A percentile compares a stretch with the other conserved stretches of the same genome.
Evolutionary conservation across 805 yeast genomes (phyloP).

Genomic region (Candida tibetensis): DNA sequence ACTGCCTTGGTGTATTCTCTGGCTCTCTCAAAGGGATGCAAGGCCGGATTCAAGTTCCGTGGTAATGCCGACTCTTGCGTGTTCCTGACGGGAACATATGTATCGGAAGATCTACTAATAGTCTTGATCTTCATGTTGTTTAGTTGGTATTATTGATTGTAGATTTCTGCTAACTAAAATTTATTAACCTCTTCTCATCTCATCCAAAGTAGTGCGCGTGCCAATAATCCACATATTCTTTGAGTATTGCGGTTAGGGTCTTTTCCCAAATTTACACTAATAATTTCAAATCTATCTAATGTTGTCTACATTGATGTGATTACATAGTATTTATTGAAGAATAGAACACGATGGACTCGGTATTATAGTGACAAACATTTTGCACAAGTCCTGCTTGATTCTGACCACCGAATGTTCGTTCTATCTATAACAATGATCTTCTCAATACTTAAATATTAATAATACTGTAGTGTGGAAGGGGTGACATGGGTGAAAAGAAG

Average conservation of each 20-base stretch:
- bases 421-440: not conserved
- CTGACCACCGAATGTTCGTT: not conserved
- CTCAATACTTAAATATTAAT: not conserved
- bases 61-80: slow-evolving; percentile 86
- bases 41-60: slow-evolving; percentile 85
- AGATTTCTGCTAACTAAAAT: not conserved
- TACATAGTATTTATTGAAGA: not conserved
- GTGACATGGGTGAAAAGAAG: no score
- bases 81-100: slow-evolving; percentile 87
- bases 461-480: not conserved
- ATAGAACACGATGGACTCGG: not conserved
- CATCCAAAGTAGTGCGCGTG: not conserved
- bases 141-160: not conserved
- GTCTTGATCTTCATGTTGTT: slow-evolving; percentile 75
- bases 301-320: no score
- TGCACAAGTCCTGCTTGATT: not conserved
- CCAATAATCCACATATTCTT: not conserved
- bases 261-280: no score
- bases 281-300: no score
- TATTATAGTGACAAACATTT: not conserved
- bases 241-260: no score
- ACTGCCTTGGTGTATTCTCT: slow-evolving; percentile 93
- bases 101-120: slow-evolving; percentile 83
- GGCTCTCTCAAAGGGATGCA: slow-evolving; percentile 96
- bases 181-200: not conserved